Evolutionary conservation across 2,329 filamentous ascomycete species (phyloP).

Genomic region (Curvularia eragrostidis): DNA sequence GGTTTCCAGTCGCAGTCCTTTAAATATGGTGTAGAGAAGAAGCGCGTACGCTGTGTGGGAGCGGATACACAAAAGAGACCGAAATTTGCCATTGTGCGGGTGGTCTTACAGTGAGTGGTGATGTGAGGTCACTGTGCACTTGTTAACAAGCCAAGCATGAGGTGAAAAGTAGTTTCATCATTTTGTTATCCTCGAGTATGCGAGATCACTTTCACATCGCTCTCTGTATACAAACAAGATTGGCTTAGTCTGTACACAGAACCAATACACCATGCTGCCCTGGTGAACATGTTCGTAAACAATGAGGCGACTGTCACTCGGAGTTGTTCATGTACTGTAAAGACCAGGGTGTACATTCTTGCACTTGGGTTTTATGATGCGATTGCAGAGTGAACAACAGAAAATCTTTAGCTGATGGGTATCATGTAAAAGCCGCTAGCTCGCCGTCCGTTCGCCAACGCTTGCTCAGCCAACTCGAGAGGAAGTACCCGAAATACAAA

Average conservation of each 20-base stretch:
- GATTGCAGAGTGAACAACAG: slow-evolving; percentile 15
- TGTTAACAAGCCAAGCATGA: not conserved
- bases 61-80: not conserved
- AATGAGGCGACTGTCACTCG: not conserved
- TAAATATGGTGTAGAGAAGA: not conserved
- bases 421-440: slow-evolving; percentile 7
- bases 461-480: not conserved
- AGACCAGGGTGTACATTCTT: not conserved
- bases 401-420: slow-evolving; percentile 3
- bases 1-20: not conserved
- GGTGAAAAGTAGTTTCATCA: not conserved
- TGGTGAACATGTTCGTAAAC: not conserved
- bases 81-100: slow-evolving; percentile 17
- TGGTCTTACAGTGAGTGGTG: slow-evolving; percentile 1
- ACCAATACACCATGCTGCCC: not conserved
- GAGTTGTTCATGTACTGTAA: not conserved
- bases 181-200: not conserved
- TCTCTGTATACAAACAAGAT: not conserved
- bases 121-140: not conserved
- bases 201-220: not conserved
- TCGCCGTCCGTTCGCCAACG: slow-evolving; percentile 2
- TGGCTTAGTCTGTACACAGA: not conserved
- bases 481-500: not conserved
- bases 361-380: slow-evolving; percentile 5
- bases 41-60: not conserved